These are phyloP conservation scores for Margaritispora aquatica DNA, from an alignment of 495 filamentous ascomycete genomes.

Conservation along the genomic window DNA sequence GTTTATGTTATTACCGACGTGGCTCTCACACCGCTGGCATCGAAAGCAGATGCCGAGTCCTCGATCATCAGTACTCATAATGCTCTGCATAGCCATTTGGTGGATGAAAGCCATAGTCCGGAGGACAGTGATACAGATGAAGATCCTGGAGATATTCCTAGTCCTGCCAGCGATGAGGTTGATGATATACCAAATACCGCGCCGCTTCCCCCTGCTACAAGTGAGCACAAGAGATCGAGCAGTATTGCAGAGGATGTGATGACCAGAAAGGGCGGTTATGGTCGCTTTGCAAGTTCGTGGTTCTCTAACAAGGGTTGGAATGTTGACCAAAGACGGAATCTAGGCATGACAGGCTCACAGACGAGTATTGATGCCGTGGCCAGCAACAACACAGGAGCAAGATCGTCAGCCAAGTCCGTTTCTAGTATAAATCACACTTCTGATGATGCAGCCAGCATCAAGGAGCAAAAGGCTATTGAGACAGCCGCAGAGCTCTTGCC, in stretches of 20 bases:
- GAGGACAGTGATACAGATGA: slow-evolving; percentile 32
- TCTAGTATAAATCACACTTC: neutral
- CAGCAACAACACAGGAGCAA: neutral
- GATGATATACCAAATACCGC: slow-evolving; percentile 14
- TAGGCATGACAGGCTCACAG: slow-evolving; percentile 18
- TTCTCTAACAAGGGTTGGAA: slow-evolving; percentile 77
- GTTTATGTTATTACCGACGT: slow-evolving; percentile 83
- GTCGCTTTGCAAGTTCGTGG: slow-evolving; percentile 83
- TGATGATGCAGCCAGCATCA: slow-evolving; percentile 26
- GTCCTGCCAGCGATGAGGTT: slow-evolving; percentile 22
- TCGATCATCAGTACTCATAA: slow-evolving; percentile 61
- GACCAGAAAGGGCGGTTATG: slow-evolving; percentile 68
- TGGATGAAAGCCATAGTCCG: slow-evolving; percentile 21
- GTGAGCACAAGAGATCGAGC: slow-evolving; percentile 18
- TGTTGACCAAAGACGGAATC: slow-evolving; percentile 21
- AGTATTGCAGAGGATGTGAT: slow-evolving; percentile 72
- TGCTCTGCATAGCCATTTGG: slow-evolving; percentile 30
- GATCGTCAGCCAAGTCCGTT: neutral
- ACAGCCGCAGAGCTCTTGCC: slow-evolving; percentile 50
- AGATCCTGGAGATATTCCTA: slow-evolving; percentile 21
- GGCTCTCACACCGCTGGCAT: slow-evolving; percentile 78
- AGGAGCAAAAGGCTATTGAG: slow-evolving; percentile 24
- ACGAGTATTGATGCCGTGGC: neutral
- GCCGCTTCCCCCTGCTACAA: neutral
- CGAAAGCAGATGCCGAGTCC: slow-evolving; percentile 61